Base-by-base conservation (phyloP, 139 green algal genomes). In the Pleodorina starrii region DNA sequence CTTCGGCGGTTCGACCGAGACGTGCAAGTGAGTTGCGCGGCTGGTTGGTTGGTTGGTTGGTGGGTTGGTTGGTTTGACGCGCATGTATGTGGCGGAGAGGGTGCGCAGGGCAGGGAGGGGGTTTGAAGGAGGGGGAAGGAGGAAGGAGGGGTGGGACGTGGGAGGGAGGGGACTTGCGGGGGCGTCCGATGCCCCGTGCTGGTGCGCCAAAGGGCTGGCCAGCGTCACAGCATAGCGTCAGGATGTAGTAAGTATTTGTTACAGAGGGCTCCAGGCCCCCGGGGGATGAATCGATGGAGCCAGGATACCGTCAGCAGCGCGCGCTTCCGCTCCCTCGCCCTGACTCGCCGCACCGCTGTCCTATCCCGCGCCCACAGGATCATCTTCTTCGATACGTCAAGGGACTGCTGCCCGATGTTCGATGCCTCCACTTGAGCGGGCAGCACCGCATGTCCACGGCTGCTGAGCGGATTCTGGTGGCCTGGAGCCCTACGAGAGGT, bases 341-440 rank as follows among this genome's bases (percentile, higher is more conserved):
- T 38, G 21, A 40, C 27, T 23, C 14, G 14, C 51, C 51, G 14
- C 51, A 60, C 17, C 51, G 17, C 44, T 27, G 32, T 48, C 7
- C 5, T 7, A 40, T 44, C 7, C 32, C 68, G 42, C 32, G 36
- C 4, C 11, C 14, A 12, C 46, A 71, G 51, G 51, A 40, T 85
- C 36, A 72, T 51, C 78, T 48, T 72, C 44, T 84, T 84, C 11
- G 78, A 85, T 25, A 7, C 42, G 21, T 14, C 51, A 12, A 85
- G 73, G 78, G 35, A 85, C 21, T 85, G 78, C 78, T 85, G 78
- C 78, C 78, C 78, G 2, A 2, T 72, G 36, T 85, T 54, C 50
- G 36, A 43, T 4, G 35, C 76, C 17, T 48, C 48, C 10, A 44
- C 44, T 23, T 76, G 50, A 69, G 17, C 48, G 48, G n/a, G n/a